A percentile compares a stretch with the other conserved stretches of the same genome.
phyloP scores from a whole-genome alignment of 768 basidiomycete genomes.

The Tricholoma furcatifolium region DNA sequence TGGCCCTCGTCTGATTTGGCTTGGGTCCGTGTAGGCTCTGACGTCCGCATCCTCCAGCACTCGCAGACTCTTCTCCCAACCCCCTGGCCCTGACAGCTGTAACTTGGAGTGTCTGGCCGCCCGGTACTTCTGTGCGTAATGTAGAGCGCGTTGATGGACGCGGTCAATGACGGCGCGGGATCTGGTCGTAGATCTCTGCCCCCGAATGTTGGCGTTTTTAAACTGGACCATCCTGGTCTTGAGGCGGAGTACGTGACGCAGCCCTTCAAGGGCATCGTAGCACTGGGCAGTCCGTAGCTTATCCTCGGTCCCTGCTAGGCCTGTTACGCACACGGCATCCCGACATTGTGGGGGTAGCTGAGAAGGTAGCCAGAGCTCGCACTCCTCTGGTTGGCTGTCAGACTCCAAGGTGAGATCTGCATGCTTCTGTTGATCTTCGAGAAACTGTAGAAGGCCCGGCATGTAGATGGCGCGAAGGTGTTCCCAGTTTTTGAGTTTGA shows the following conservation, averaged over 20 bases:
- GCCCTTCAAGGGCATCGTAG: conserved; percentile 13
- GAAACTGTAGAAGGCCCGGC: conserved; percentile 16
- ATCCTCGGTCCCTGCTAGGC: conserved; percentile 18
- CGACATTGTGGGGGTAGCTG: conserved; percentile 3
- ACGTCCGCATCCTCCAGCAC: background rate
- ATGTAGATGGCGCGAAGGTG: conserved; percentile 14
- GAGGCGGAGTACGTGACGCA: conserved; percentile 18
- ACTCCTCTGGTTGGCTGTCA: conserved; percentile 7
- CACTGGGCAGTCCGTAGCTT: conserved; percentile 21
- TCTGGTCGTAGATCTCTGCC: conserved; percentile 21
- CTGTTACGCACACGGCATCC: background rate
- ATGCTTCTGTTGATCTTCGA: background rate
- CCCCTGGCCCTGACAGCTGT: background rate
- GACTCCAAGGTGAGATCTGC: background rate
- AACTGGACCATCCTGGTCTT: conserved; percentile 20
- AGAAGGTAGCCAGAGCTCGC: conserved; percentile 16
- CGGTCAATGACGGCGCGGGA: conserved; percentile 20
- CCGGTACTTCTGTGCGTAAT: background rate
- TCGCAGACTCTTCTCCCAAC: no score
- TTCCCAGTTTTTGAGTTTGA: conserved; percentile 14
- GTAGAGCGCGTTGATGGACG: background rate
- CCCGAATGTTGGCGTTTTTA: conserved; percentile 21
- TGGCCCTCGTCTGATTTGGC: background rate
- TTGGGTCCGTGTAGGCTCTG: background rate
- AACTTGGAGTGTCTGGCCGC: background rate